These are phyloP conservation scores for Neoascochyta sp. DNA, from an alignment of 2,329 filamentous ascomycete genomes.

Conservation along the genomic window DNA sequence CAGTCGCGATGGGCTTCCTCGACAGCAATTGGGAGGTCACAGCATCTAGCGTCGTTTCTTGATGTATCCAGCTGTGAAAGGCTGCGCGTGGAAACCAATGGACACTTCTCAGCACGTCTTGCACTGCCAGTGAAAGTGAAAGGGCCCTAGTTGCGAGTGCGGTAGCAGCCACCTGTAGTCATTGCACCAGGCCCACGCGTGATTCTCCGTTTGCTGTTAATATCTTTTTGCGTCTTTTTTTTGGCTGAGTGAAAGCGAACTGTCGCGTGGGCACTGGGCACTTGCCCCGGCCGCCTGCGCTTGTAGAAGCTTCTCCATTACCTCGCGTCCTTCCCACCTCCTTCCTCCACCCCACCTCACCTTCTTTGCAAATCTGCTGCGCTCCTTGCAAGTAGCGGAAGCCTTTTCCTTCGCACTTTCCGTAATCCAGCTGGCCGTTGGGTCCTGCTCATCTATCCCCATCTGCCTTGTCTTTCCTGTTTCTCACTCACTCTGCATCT, in stretches of 20 bases:
- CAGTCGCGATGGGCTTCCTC: conserved; percentile 54
- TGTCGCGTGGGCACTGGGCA: no score
- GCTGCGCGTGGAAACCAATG: no score
- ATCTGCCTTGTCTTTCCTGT: conserved; percentile 21
- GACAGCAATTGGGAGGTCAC: conserved; percentile 53
- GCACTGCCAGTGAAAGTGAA: no score
- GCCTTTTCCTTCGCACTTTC: conserved; percentile 21
- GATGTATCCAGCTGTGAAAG: background rate
- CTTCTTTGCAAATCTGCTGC: conserved; percentile 10
- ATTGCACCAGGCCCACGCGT: no score
- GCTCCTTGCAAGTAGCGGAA: no score
- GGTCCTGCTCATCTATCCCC: conserved; percentile 22
- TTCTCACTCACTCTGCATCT: conserved; percentile 39
- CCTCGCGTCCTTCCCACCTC: conserved; percentile 13
- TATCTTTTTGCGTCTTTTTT: no score
- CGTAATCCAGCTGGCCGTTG: conserved; percentile 4
- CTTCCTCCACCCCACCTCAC: conserved; percentile 4
- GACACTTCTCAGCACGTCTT: no score
- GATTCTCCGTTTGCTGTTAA: no score
- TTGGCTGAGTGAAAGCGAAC: no score
- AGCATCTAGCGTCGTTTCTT: conserved; percentile 41
- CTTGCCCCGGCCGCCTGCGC: no score
- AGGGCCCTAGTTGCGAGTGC: no score
- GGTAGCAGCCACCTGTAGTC: no score
- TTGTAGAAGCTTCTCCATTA: conserved; percentile 5